Base-by-base conservation (phyloP, 2,329 filamentous ascomycete genomes). In the Scedosporium aurantiacum region DNA sequence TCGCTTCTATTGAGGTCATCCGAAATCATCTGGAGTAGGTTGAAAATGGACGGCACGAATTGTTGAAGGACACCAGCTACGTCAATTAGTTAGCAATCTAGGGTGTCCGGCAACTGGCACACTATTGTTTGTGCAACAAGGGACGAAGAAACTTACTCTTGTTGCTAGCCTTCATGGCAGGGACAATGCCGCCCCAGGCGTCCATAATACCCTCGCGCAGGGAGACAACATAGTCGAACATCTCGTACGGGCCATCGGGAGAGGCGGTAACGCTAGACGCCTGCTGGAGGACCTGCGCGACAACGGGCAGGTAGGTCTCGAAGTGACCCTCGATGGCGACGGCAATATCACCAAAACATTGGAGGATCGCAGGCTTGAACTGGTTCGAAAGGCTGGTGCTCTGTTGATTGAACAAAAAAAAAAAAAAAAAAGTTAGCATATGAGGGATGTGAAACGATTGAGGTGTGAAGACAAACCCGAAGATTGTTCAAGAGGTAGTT, bases 161-260 rank as follows among this genome's bases (percentile, higher is more conserved):
- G 70, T 79, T 79, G 70, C 87, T 90, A 59, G 82, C 77, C 79
- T 94, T 96, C 88, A 97, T 91, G 60, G 94, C 91, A 73, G 93
- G 86, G 71, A 99, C 91, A 66, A 96, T 94, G 67, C 94, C 94
- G 69, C 92, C 91, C 92, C 95, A 99, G 40, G 94, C 94, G 80
- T 99, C 94, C 88, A 97, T 96, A 67, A 99, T 97, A 67, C 93
- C 94, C 72, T 99, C 95, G 60, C 94, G 88, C 57, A 99, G 82
- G 21, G 92, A 96, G 65, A 96, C 85, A 67, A 99, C 88, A 72
- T 99, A 99, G 75, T 97, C 93, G 62, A 92, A 87, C 89, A 97
- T 96, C 76, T 99, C 94, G 68, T 92, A 94, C 58, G 89, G 89
- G 63, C 89, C 87, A 66, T 97, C 91, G 28, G 86, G 82, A 62